Base-by-base conservation (phyloP, 129 eudicot genomes). In the Calendula officinalis region DNA sequence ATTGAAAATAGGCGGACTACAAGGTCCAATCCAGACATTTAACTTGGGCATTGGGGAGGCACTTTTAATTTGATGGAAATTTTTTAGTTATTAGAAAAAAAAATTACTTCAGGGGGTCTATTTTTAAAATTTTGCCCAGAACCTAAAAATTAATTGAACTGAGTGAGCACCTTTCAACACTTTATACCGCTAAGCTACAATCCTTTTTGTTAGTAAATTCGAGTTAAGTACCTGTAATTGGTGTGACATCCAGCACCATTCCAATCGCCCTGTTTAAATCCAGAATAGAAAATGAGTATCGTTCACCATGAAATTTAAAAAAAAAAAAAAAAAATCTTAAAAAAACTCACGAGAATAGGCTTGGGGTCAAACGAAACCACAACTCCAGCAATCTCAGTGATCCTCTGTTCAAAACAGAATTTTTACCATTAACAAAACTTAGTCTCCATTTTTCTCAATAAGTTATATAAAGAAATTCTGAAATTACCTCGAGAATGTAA, bases 181-280 rank as follows among this genome's bases (percentile, higher is more conserved):
- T 22, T 22, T 22, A 22, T 22, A 0, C 30, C 30, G 2, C 30
- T 22, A 22, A 2, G 30, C 30, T 22, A 22, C 1, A 30, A 39
- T 35, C 56, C n/a, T 53, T 41, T 54, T 22, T 3, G 10, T n/a
- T 47, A 6, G 5, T 5, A 62, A 63, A 3, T 60, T 15, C 16
- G 56, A n/a, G n/a, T 37, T 48, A 50, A 9, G 39, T 66, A 91
- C 98, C 98, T 91, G 84, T 84, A 91, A 44, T 91, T 91, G 2
- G 91, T 82, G 84, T 91, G 96, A 50, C 86, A 85, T 56, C 98
- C 98, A 7, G 98, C 91, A 8, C 98, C 98, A 46, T 91, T 91
- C 98, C 98, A 91, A 60, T 91, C 98, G 7, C 98, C 98, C 96
- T 91, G 77, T 15, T 49, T 30, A 68, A 62, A 48, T n/a, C 47